Base-by-base conservation (phyloP, 2,329 filamentous ascomycete species). In the Exserohilum turcica region DNA sequence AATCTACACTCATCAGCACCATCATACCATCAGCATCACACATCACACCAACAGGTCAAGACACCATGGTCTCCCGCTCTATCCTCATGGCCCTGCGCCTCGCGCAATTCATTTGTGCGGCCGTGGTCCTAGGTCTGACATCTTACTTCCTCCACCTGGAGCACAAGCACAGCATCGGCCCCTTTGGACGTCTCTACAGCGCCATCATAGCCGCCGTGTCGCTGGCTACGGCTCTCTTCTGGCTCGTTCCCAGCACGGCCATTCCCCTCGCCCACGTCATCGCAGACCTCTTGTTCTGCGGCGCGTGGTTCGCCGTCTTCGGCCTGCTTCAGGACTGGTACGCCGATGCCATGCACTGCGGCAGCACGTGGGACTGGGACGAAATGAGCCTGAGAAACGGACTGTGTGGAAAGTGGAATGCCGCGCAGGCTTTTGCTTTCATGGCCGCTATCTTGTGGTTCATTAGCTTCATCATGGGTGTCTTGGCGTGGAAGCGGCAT, bases 401-500 rank as follows among this genome's bases (percentile, higher is more conserved):
- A 33, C 69, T 73, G n/a, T 92, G 89, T 74, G 79, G 83, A 50
- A 82, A 84, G 61, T 89, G 84, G 82, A 91, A 89, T 76, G 84
- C 88, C 21, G 79, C 84, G 54, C 82, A 89, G 64, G 88, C 88
- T 8, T 91, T 92, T 66, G 76, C 79, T 49, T 91, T 92, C 74
- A 74, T 91, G 51, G 86, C 85, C 2, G 88, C 87, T 38, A 80
- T 89, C 61, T 79, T 86, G 67, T 92, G 88, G 88, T 81, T 90
- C 38, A 82, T 77, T 13, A 88, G 86, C 43, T 63, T 58, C 43
- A 28, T 56, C 2, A 46, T 58, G 48, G 60, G 56, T 5, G 18
- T 66, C n/a, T 13, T 54, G 38, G 47, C 29, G 0, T 40, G 43
- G 35, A 52, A 15, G 42, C 40, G 35, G 15, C 15, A 24, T 29